Base-by-base conservation (phyloP, 768 basidiomycete species). In the Podaxis sp. region DNA sequence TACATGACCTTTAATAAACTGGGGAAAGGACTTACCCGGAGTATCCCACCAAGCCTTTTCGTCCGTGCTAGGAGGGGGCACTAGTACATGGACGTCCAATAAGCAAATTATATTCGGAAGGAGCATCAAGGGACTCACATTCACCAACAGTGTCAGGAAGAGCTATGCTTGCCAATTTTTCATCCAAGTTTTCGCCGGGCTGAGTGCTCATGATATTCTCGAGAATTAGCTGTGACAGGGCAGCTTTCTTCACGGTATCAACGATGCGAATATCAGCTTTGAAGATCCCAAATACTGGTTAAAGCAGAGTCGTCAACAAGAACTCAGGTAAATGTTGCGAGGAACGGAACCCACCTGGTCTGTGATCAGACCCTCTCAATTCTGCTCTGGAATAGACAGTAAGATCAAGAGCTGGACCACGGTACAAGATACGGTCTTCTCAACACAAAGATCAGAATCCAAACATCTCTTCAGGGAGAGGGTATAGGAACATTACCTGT, bases 331-430 rank as follows among this genome's bases (percentile, higher is more conserved):
- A 46, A 9, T 57, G 61, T 52, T 43, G 15, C n/a, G 11, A 27
- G 29, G 24, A 38, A 62, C 22, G 29, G 19, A 63, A 65, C 77
- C 57, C 64, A 89, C 94, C 93, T 72, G 97, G 97, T 70, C 90
- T 88, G 72, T 99, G 97, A 76, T 99, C 97, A 5, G 97, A 99
- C n/a, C 91, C 86, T 69, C 80, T 81, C 61, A 99, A 76, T 67
- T 96, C 93, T 6, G 93, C 90, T 63, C 94, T 81, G 19, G 88
- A 87, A 73, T 99, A 99, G 8, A 86, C 82, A 0, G 84, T 79
- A 51, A 95, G 79, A 64, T 94, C 88, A 25, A 98, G 79, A 37
- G 79, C 77, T 37, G 70, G 70, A 9, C 96, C 96, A 64, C 85
- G 85, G 77, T 89, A 96, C 62, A 99, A 72, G 7, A 99, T 86